Evolutionary conservation across 1,284 basidiomycete genomes (phyloP).

Genomic region (Tilletia indica): DNA sequence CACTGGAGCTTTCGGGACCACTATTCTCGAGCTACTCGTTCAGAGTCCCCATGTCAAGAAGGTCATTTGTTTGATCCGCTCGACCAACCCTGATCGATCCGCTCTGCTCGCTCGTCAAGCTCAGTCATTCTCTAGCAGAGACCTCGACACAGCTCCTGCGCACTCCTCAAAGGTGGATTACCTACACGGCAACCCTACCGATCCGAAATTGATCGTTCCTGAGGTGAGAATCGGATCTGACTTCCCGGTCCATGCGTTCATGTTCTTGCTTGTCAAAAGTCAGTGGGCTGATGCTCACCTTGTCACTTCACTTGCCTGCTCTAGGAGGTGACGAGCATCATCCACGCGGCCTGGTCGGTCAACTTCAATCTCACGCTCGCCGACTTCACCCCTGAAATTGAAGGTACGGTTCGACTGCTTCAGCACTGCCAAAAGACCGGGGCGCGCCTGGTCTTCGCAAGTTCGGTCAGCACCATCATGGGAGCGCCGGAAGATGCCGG

Average conservation of each 20-base stretch:
- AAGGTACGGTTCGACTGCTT: not conserved
- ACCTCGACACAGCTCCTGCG: not conserved
- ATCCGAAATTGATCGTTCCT: not conserved
- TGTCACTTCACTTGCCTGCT: not conserved
- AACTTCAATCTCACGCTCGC: conserved; percentile 3
- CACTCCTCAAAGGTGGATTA: not conserved
- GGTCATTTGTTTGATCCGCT: conserved; percentile 10
- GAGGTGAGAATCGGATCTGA: not conserved
- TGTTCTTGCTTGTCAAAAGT: no score
- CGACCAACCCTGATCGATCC: not conserved
- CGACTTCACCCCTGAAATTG: conserved; percentile 8
- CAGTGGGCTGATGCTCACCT: no score
- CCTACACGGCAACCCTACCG: not conserved
- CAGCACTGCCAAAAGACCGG: not conserved
- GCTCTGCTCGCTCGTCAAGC: not conserved
- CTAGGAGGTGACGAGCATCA: conserved; percentile 2
- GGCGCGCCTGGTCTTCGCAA: not conserved
- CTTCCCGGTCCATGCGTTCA: not conserved
- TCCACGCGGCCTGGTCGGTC: conserved; percentile 7
- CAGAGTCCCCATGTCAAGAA: not conserved
- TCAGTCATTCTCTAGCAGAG: not conserved
- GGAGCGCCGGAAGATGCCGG: not conserved
- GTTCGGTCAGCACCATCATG: conserved; percentile 4
- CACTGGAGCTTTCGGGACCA: conserved; percentile 4
- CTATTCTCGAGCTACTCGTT: not conserved